Conservation (phyloP, 257 asterid species). For the Plantago elongata region DNA sequence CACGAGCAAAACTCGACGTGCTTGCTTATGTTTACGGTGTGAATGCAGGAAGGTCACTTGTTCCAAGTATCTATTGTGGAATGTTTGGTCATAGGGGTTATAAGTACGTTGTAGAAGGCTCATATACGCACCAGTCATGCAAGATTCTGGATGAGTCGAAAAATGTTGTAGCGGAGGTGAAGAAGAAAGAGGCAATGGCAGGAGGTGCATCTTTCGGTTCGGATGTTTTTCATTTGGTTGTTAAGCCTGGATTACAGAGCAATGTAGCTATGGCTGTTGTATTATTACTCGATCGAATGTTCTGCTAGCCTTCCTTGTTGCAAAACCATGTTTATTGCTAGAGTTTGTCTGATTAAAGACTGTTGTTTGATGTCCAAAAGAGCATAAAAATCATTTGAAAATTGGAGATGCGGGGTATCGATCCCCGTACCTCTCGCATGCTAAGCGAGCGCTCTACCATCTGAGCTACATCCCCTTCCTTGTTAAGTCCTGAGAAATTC, state of each 20-base stretch:
- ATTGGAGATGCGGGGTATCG: constrained; percentile 53
- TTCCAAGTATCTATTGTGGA: constrained; percentile 2
- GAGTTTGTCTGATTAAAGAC: too few species aligned
- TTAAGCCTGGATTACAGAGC: constrained; percentile 29
- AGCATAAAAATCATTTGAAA: too few species aligned
- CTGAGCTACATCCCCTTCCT: constrained; percentile 72
- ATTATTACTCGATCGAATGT: constrained; percentile 50
- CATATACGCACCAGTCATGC: constrained; percentile 54
- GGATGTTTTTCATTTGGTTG: constrained; percentile 45
- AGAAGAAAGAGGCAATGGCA: constrained; percentile 42
- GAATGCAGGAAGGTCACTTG: not conserved
- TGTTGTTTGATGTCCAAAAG: too few species aligned
- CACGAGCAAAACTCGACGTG: constrained; percentile 29
- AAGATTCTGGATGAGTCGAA: constrained; percentile 54
- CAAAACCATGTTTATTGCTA: too few species aligned
- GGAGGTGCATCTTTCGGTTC: constrained; percentile 56
- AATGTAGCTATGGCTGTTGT: constrained; percentile 49
- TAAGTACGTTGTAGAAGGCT: constrained; percentile 53
- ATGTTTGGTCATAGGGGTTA: constrained; percentile 25
- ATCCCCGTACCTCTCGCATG: constrained; percentile 49
- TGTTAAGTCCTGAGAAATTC: too few species aligned
- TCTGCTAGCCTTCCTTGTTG: constrained; percentile 2
- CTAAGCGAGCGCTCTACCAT: constrained; percentile 60
- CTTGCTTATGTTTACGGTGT: constrained; percentile 50
- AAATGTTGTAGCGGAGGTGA: constrained; percentile 57